A percentile compares a stretch with the other conserved stretches of the same genome.
phyloP scores from a whole-genome alignment of 208 protist genomes.

The Acanthamoeba healyi region DNA sequence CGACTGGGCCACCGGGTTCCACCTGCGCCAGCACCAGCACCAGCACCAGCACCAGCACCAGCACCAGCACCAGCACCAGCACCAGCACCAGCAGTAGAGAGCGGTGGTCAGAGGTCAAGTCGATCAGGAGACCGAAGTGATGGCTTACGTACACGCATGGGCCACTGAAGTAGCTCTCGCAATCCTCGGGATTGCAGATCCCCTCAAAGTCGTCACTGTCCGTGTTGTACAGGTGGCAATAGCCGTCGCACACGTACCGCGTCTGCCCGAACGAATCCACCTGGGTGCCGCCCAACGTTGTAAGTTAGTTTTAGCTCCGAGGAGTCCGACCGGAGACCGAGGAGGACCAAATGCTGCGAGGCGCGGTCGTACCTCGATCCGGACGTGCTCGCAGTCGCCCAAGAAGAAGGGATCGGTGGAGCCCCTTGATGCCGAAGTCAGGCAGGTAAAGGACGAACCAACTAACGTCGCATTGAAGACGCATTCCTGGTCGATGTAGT shows the following conservation, averaged over 20 bases:
- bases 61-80: neutral
- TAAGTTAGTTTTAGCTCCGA: too few species aligned
- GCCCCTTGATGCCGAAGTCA: neutral
- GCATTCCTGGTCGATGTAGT: neutral
- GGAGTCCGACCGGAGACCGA: too few species aligned
- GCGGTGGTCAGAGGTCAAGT: neutral
- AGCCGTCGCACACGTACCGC: slow-evolving; percentile 16
- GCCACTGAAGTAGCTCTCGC: neutral
- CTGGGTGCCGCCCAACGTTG: neutral
- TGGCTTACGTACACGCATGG: slow-evolving; percentile 28
- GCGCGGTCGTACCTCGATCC: too few species aligned
- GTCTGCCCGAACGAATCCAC: neutral
- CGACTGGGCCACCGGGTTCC: neutral
- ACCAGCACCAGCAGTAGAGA: neutral
- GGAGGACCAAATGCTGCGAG: too few species aligned
- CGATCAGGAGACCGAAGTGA: neutral
- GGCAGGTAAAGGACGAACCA: neutral
- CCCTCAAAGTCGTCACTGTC: neutral
- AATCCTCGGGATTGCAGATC: neutral
- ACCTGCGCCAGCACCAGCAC: neutral
- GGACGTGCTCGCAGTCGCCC: slow-evolving; percentile 33
- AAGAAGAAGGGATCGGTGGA: neutral
- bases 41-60: too few species aligned
- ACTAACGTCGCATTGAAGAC: neutral
- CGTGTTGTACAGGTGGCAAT: neutral